A percentile compares a stretch with the other conserved stretches of the same genome.
These are phyloP conservation scores for Calonectria pseudoreteaudii DNA, from an alignment of 2,329 filamentous ascomycete species.

Conservation along the genomic window DNA sequence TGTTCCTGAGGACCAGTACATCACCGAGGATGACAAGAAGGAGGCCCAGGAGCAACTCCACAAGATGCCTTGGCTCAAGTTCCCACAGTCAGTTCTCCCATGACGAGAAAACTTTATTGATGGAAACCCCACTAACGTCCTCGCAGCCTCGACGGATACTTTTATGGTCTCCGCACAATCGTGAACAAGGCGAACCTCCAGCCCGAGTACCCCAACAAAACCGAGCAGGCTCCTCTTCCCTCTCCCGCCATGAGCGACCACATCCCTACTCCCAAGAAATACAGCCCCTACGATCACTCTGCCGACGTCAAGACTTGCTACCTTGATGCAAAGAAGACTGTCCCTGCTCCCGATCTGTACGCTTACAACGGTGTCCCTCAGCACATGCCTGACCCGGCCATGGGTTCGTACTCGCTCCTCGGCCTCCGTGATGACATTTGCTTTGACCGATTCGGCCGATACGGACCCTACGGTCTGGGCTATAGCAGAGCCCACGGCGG, in stretches of 20 bases:
- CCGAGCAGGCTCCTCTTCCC: constrained; percentile 48
- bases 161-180: constrained; percentile 79
- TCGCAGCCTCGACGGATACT: constrained; percentile 81
- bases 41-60: constrained; percentile 45
- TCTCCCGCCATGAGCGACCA: constrained; percentile 48
- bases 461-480: constrained; percentile 88
- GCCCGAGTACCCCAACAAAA: constrained; percentile 77
- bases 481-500: constrained; percentile 81
- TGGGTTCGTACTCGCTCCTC: constrained; percentile 81
- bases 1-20: constrained; percentile 38
- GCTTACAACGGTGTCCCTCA: constrained; percentile 78
- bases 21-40: constrained; percentile 46
- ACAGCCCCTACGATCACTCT: constrained; percentile 76
- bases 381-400: constrained; percentile 80
- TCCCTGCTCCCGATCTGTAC: constrained; percentile 72
- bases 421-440: constrained; percentile 83
- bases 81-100: constrained; percentile 48
- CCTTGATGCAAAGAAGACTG: constrained; percentile 68
- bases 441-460: constrained; percentile 87
- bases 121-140: constrained; percentile 27
- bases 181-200: constrained; percentile 72
- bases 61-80: constrained; percentile 55
- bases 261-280: constrained; percentile 62
- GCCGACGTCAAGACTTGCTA: constrained; percentile 70
- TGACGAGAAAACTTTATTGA: background rate